Evolutionary conservation across 2,329 filamentous ascomycete species (phyloP).

Genomic region (Ophiostoma piceae): DNA sequence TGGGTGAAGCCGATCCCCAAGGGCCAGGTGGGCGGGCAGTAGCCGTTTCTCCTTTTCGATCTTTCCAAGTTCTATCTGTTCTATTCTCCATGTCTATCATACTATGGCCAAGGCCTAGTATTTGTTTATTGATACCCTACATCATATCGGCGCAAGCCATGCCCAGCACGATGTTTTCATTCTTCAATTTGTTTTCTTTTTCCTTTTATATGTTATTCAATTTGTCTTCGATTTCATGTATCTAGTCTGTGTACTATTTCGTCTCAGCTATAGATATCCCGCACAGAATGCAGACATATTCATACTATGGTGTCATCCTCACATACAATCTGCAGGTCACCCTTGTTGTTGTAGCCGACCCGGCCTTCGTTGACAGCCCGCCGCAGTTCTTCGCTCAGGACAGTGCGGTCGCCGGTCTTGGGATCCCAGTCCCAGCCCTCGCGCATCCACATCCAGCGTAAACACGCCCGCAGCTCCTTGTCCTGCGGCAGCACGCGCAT

Average conservation of each 20-base stretch:
- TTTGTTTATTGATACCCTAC: constrained; percentile 7
- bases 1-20: constrained; percentile 53
- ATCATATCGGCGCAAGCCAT: background rate
- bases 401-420: constrained; percentile 57
- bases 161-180: background rate
- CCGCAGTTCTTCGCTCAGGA: constrained; percentile 50
- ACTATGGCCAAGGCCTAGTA: background rate
- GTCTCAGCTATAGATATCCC: background rate
- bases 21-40: constrained; percentile 47
- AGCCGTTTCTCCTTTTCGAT: constrained; percentile 10
- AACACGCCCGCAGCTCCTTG: constrained; percentile 81
- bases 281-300: background rate
- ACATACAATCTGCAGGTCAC: constrained; percentile 36
- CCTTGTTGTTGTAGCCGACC: constrained; percentile 51
- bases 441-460: constrained; percentile 88
- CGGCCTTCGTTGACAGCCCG: constrained; percentile 53
- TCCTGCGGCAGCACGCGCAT: constrained; percentile 76
- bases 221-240: background rate
- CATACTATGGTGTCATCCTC: background rate
- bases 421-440: constrained; percentile 81
- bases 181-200: background rate
- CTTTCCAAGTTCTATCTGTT: background rate
- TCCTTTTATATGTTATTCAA: background rate
- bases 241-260: background rate
- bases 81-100: background rate